Base-by-base conservation (phyloP, 441 rosid species). In the Syzygium syzygioides region DNA sequence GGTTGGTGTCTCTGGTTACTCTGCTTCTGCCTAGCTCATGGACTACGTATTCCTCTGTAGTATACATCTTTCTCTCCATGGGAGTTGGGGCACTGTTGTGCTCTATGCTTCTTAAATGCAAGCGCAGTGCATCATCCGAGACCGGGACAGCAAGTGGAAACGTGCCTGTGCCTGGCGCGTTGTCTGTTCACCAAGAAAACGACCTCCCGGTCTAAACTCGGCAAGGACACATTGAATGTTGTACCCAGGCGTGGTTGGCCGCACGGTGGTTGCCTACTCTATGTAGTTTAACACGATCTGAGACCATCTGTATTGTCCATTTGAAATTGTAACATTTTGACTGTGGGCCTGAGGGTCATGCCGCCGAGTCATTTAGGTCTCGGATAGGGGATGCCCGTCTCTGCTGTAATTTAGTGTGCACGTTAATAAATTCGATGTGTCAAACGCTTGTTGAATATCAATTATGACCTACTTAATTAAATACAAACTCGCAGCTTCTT, bases 21-120 rank as follows among this genome's bases (percentile, higher is more conserved):
- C 79, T 32, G 6, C 25, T 66, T 18, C 79, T 66, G 79, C 79
- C 79, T 4, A 32, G 45, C 45, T 17, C 45, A 9, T 17, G 79
- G 79, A 1, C 79, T 25, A 0, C 25, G 25, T 9, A 0, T 66
- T 66, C 45, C 79, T 2, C 0, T 1, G 6, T 9, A 17, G 45
- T 1, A 7, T 32, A 0, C 5, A 9, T 66, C 45, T 32, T 32
- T 32, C 20, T 66, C 45, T 32, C 45, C 3, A 9, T 66, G 79
- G 79, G 79, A 66, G 79, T 18, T 32, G 79, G 79, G 45, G 79
- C 25, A 32, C 13, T 9, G 13, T 0, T 9, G 25, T 32, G 25
- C 45, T 17, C 2, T 4, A 18, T 66, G 79, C 41, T 30, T 32
- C 3, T 66, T 2, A 17, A 32, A 17, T 32, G 79, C 45, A 66